Evolutionary conservation across 2,329 filamentous ascomycete genomes (phyloP).

Genomic region (Ambrosiella xylebori): DNA sequence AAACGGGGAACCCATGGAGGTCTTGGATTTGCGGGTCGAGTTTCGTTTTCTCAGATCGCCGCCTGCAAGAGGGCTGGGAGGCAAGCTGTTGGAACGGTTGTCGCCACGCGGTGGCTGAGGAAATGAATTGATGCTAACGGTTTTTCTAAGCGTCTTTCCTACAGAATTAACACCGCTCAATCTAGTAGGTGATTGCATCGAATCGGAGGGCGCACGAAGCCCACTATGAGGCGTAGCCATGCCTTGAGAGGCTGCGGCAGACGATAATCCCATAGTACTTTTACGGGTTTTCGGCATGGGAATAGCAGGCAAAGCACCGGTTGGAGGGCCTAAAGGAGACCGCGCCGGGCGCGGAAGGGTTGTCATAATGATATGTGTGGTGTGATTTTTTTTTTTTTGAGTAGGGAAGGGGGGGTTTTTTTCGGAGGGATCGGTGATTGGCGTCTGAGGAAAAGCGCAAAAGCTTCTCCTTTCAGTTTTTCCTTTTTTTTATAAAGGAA

Average conservation of each 20-base stretch:
- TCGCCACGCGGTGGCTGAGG: slow-evolving; percentile 68
- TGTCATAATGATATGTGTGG: slow-evolving; percentile 27
- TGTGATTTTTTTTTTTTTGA: background rate
- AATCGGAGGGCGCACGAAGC: slow-evolving; percentile 41
- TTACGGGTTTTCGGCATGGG: slow-evolving; percentile 58
- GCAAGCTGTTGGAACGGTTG: slow-evolving; percentile 41
- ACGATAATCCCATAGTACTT: slow-evolving; percentile 32
- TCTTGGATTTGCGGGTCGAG: slow-evolving; percentile 34
- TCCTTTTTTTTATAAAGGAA: background rate
- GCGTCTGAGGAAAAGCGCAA: background rate
- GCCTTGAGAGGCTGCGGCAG: slow-evolving; percentile 23
- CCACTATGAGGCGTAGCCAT: slow-evolving; percentile 37
- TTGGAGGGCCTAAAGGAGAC: slow-evolving; percentile 53
- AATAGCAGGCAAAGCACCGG: slow-evolving; percentile 54
- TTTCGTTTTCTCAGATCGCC: slow-evolving; percentile 26
- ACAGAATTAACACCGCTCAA: slow-evolving; percentile 38
- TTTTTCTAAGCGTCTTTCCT: slow-evolving; percentile 62
- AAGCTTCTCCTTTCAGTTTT: background rate
- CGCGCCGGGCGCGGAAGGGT: slow-evolving; percentile 51
- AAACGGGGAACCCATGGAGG: slow-evolving; percentile 35
- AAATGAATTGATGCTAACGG: slow-evolving; percentile 85
- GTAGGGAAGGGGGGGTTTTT: background rate
- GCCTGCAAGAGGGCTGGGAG: slow-evolving; percentile 40
- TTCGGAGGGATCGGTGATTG: background rate
- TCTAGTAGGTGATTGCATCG: slow-evolving; percentile 32